Evolutionary conservation across 2,329 filamentous ascomycete genomes (phyloP).

Genomic region (Aspergillus uvarum): DNA sequence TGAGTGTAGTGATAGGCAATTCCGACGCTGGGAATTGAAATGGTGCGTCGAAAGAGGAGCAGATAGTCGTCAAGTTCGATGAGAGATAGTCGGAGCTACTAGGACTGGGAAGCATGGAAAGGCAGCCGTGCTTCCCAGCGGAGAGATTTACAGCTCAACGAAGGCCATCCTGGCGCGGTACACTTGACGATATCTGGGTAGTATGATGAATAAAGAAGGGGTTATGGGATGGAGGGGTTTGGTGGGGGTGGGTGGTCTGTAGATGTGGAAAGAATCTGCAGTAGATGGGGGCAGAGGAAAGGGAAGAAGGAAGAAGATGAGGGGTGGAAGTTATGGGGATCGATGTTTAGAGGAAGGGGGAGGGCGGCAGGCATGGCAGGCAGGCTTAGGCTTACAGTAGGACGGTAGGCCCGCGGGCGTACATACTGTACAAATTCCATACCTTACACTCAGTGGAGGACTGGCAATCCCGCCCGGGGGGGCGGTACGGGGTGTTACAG

Average conservation of each 20-base stretch:
- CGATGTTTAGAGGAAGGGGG: slow-evolving; percentile 10
- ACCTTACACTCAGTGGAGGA: no score
- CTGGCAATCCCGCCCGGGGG: slow-evolving; percentile 1
- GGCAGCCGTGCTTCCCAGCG: slow-evolving; percentile 68
- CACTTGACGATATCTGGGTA: slow-evolving; percentile 68
- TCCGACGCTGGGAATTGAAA: slow-evolving; percentile 53
- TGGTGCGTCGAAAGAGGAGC: slow-evolving; percentile 53
- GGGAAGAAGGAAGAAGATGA: slow-evolving; percentile 19
- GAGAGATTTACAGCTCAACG: slow-evolving; percentile 86
- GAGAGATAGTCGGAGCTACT: slow-evolving; percentile 74
- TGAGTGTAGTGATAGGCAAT: slow-evolving; percentile 53
- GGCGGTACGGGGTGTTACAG: slow-evolving; percentile 15
- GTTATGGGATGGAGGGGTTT: neutral
- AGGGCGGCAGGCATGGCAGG: slow-evolving; percentile 5
- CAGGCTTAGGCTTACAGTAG: neutral
- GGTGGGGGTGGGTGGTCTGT: neutral
- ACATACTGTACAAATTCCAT: no score
- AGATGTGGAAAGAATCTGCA: slow-evolving; percentile 19
- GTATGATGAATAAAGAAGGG: slow-evolving; percentile 19
- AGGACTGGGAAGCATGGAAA: slow-evolving; percentile 70
- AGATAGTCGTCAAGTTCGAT: slow-evolving; percentile 52
- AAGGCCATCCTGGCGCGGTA: slow-evolving; percentile 68
- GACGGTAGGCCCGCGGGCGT: no score
- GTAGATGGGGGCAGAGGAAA: slow-evolving; percentile 14
- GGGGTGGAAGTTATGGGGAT: slow-evolving; percentile 16